Conservation (phyloP, 345 rosid species). For the Pugionium dolabratum region DNA sequence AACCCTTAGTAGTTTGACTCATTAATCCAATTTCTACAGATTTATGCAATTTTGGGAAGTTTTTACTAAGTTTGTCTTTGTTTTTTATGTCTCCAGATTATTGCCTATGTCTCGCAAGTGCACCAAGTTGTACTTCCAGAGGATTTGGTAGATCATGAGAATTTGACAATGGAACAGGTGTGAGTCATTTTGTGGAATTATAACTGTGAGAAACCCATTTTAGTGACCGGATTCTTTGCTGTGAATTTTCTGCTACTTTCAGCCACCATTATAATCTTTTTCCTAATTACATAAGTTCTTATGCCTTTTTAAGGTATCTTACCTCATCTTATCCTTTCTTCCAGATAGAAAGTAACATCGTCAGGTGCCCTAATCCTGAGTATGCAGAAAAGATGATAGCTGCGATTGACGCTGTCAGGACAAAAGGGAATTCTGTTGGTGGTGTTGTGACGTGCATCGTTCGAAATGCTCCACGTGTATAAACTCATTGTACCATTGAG, state of each 20-base stretch:
- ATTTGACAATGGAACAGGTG: conserved; percentile 82
- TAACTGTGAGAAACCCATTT: neutral
- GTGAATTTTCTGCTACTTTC: conserved; percentile 2
- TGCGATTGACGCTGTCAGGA: conserved; percentile 82
- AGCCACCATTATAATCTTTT: neutral
- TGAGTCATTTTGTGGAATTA: neutral
- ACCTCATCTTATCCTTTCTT: conserved; percentile 24
- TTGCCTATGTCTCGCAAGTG: conserved; percentile 94
- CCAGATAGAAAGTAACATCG: conserved; percentile 93
- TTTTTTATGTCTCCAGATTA: conserved; percentile 51
- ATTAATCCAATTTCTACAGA: neutral
- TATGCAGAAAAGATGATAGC: conserved; percentile 98
- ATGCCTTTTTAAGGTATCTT: conserved; percentile 14
- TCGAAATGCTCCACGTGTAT: conserved; percentile 86
- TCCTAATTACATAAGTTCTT: neutral
- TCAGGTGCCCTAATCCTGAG: conserved; percentile 93
- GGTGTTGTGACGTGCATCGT: conserved; percentile 96
- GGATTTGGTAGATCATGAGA: conserved; percentile 62
- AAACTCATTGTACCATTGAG: conserved; percentile 17
- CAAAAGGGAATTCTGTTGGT: conserved; percentile 87
- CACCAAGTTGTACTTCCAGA: conserved; percentile 85
- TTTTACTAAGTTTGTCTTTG: neutral
- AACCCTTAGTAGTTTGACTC: neutral
- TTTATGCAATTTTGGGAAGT: neutral
- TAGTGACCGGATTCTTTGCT: conserved; percentile 19